These are phyloP conservation scores for Lagenidium giganteum DNA, from an alignment of 352 stramenopile species.

Conservation along the genomic window DNA sequence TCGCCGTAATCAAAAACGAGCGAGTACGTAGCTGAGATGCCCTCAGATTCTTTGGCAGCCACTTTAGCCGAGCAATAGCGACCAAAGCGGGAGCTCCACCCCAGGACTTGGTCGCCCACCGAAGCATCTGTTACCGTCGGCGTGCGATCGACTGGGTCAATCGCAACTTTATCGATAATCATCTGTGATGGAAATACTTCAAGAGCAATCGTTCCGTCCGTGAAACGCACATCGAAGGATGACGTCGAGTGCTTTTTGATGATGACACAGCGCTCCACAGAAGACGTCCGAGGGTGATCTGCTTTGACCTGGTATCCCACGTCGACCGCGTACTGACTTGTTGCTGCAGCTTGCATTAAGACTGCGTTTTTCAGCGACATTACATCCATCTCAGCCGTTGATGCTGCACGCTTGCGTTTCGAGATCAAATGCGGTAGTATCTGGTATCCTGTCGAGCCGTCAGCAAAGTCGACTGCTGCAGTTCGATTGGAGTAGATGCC, in stretches of 20 bases:
- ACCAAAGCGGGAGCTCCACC: constrained; percentile 71
- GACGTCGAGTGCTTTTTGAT: constrained; percentile 57
- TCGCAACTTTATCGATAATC: constrained; percentile 40
- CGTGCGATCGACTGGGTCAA: constrained; percentile 12
- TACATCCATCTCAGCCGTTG: constrained; percentile 47
- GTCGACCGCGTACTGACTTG: constrained; percentile 30
- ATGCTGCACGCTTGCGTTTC: constrained; percentile 36
- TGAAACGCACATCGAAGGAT: constrained; percentile 67
- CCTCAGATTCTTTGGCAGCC: constrained; percentile 5
- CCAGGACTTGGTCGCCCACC: constrained; percentile 50
- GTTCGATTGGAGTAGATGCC: constrained; percentile 76
- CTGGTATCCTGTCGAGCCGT: constrained; percentile 71
- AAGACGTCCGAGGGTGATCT: constrained; percentile 50
- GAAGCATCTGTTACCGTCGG: constrained; percentile 13
- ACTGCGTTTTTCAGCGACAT: constrained; percentile 73
- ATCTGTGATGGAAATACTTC: constrained; percentile 78
- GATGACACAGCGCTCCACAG: constrained; percentile 63
- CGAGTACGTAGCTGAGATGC: constrained; percentile 25
- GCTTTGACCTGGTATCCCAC: constrained; percentile 73
- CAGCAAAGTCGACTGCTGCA: constrained; percentile 66
- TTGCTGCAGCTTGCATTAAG: constrained; percentile 44
- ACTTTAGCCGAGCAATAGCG: constrained; percentile 42
- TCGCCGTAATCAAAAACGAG: constrained; percentile 76
- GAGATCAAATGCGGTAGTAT: constrained; percentile 47
- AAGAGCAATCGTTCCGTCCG: constrained; percentile 72